Conservation (phyloP, 805 yeast genomes). For the Cyberlindnera maritima region DNA sequence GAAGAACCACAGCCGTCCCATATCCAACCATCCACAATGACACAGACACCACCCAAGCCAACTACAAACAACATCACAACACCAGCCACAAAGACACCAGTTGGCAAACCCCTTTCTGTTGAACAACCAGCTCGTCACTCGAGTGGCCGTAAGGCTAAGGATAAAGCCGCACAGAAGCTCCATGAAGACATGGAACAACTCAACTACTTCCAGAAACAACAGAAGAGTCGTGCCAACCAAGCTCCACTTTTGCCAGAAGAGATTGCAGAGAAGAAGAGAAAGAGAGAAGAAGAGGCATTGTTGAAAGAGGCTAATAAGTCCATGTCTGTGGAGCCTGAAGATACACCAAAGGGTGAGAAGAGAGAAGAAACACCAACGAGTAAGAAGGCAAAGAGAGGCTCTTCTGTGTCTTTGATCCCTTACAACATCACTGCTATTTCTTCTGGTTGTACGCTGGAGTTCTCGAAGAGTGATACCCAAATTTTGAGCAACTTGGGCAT, state of each 20-base stretch:
- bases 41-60: conserved; percentile 8
- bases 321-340: conserved; percentile 11
- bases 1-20: background rate
- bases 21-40: background rate
- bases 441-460: conserved; percentile 61
- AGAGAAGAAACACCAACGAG: background rate
- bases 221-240: conserved; percentile 34
- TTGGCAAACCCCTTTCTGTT: background rate
- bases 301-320: conserved; percentile 20
- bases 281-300: conserved; percentile 27
- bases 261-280: conserved; percentile 30
- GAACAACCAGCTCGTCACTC: conserved; percentile 15
- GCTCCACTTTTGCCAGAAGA: conserved; percentile 41
- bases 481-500: conserved; percentile 57
- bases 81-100: conserved; percentile 12
- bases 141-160: conserved; percentile 57
- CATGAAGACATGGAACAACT: conserved; percentile 69
- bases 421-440: conserved; percentile 46
- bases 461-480: conserved; percentile 41
- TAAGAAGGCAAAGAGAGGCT: conserved; percentile 19
- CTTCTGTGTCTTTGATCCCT: conserved; percentile 3
- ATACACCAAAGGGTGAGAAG: background rate
- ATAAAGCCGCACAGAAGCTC: conserved; percentile 60
- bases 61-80: background rate
- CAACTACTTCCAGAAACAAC: conserved; percentile 58